Base-by-base conservation (phyloP, 116 monocot species). In the Phalaenopsis hybrid region DNA sequence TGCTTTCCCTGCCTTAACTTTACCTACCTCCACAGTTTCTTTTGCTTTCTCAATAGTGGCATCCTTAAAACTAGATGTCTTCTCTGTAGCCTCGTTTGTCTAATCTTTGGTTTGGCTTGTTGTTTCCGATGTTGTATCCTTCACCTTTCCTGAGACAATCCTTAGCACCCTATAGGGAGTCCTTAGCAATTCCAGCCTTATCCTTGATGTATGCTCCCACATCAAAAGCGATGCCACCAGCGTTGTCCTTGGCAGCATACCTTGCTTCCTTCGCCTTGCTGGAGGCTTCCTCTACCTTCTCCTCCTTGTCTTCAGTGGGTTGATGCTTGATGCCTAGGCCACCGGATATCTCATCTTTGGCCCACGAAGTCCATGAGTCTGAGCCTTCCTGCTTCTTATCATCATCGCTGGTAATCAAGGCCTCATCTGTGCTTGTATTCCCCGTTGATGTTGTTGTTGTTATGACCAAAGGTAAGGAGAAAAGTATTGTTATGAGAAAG, bases 321-420 rank as follows among this genome's bases (percentile, higher is more conserved):
- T 75, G 25, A 18, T 83, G n/a, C 81, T 83, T 80, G 23, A 83
- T 13, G 5, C 86, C 86, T 34, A 86, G 59, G 31, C 31, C 86
- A 8, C 72, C 86, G 8, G 86, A 50, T 10, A 83, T 31, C 86
- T 83, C 83, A 0, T 86, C 86, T 77, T 81, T 86, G 44, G 86
- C 86, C 86, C 86, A 86, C 4, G 55, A 65, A 0, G 83, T 46
- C 86, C 86, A 86, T 52, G 86, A 83, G 28, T 85, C 85, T 3
- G 85, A 77, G 1, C 68, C 34, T 78, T 86, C 81, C 12, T 49
- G 58, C 55, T 78, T 1, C 44, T 20, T 79, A 61, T 41, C 20
- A 37, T 15, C 20, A 23, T 25, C 65, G n/a, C 21, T 25, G 23
- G 50, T 3, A 37, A 52, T 15, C 15, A 13, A 8, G 37, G 31